Base-by-base conservation (phyloP, 192 early-diverging fungal species). In the Coemansia sp. region DNA sequence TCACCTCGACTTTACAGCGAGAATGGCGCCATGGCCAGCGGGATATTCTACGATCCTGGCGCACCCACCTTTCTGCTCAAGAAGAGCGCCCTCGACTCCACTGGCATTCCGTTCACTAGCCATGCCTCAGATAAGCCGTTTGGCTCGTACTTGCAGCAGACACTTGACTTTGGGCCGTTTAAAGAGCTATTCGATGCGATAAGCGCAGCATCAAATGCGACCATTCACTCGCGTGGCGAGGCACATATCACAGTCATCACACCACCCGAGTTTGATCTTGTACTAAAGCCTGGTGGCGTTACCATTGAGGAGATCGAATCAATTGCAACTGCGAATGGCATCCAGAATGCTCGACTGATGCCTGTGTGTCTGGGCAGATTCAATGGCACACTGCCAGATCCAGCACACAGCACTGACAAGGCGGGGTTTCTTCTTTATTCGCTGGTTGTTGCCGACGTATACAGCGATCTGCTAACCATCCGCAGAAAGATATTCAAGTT, bases 231-330 rank as follows among this genome's bases (percentile, higher is more conserved):
- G 44, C 84, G 85, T 44, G 89, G 88, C 32, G 91, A 93, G 55
- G 77, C 91, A 19, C 91, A 93, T 51, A 64, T 93, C 55, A 93
- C 91, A 7, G 84, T 91, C 12, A 75, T 93, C 42, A 72, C 79
- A 9, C 91, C 91, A 9, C 86, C 91, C 7, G 91, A 93, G 68
- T 90, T 82, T 55, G 73, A 84, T 68, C 64, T 48, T 10, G 77
- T 85, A 10, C 70, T 89, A 5, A 77, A 84, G 62, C 80, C 83
- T 25, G 86, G 74, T 7, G 85, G 86, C 59, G 69, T 93, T 11
- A 90, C 89, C 19, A 89, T 90, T 8, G 61, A 84, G 17, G 88
- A 91, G 40, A 73, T 93, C 59, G 85, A 91, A 64, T 70, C 16
- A 8, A 73, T 91, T 37, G 91, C 88, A 14, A 32, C 55, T 48